These are phyloP conservation scores for Septoria petroselini DNA, from an alignment of 2,329 filamentous ascomycete genomes.

Conservation along the genomic window DNA sequence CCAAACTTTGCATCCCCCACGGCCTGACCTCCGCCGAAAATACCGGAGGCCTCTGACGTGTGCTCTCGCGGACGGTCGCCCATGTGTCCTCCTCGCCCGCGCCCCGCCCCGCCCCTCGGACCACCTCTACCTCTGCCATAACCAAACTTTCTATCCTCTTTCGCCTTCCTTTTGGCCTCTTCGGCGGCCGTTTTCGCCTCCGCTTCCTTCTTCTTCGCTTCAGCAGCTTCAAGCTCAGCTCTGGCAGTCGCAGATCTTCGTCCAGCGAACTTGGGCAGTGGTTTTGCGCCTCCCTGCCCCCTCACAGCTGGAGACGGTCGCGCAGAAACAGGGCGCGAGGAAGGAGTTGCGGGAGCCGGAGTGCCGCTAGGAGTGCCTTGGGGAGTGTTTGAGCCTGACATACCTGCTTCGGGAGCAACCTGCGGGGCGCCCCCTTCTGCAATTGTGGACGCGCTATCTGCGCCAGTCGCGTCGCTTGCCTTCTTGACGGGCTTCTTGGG, in stretches of 20 bases:
- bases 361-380: slow-evolving; percentile 13
- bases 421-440: neutral
- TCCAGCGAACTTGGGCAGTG: slow-evolving; percentile 44
- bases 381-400: slow-evolving; percentile 12
- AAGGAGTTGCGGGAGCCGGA: slow-evolving; percentile 17
- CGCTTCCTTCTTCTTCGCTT: slow-evolving; percentile 40
- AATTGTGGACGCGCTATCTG: neutral
- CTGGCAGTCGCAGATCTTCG: slow-evolving; percentile 47
- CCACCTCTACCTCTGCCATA: slow-evolving; percentile 35
- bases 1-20: slow-evolving; percentile 18
- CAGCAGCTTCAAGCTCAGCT: slow-evolving; percentile 43
- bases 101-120: slow-evolving; percentile 25
- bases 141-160: slow-evolving; percentile 29
- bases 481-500: slow-evolving; percentile 9
- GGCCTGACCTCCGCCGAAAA: slow-evolving; percentile 41
- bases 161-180: slow-evolving; percentile 29
- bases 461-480: neutral
- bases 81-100: slow-evolving; percentile 46
- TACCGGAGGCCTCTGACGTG: slow-evolving; percentile 39
- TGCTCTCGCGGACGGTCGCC: slow-evolving; percentile 32
- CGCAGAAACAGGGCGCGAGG: slow-evolving; percentile 9
- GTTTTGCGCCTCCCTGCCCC: slow-evolving; percentile 24
- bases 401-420: slow-evolving; percentile 1
- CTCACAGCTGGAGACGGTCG: slow-evolving; percentile 20
- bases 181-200: slow-evolving; percentile 38